Evolutionary conservation across 352 stramenopile genomes (phyloP), one percentile per base, ranked within the genome.

Genomic region (Globisporangium okanoganense): DNA sequence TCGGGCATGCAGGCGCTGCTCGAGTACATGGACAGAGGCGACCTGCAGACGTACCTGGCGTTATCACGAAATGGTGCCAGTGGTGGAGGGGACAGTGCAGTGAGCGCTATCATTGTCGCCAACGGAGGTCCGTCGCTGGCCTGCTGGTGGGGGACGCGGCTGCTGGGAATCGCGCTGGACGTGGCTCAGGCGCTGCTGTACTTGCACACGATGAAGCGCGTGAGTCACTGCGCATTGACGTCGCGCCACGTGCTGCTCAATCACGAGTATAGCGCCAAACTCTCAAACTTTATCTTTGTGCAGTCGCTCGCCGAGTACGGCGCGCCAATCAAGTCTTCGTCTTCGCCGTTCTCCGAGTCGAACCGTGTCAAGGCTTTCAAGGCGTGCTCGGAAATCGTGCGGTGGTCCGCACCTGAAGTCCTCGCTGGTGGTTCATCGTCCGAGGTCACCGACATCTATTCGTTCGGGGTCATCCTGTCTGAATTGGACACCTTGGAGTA

Each of bases 211-310:
- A 62, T 72, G 48, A 29, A 72, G 51, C 65, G 54, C 22, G 54
- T 65, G 62, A 84, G 84, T 58, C 79, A 88, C 55, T 70, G 79
- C 24, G 76, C 81, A 51, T 48, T 73, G 22, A 75, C 70, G 25
- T 60, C 63, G 25, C 52, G 62, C 25, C 72, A 76, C 41, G 60
- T 77, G 27, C 60, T 77, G 9, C 57, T 76, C 10, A 69, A 54
- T 27, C 29, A 56, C 49, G 66, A 68, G 27, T 55, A 69, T 13
- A 36, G 40, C 13, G 69, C 65, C 16, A 76, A 76, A 43, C 12
- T 76, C 4, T 43, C 55, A 14, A 50, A 68, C 29, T 73, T 73
- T 31, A 49, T 38, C 24, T 35, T 20, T 22, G 16, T 31, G 24
- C 38, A 48, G 6, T 36, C 41, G 31, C 51, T 64, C 38, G 48